Conservation (phyloP, 306 rosid genomes). For the Rosa persica region DNA sequence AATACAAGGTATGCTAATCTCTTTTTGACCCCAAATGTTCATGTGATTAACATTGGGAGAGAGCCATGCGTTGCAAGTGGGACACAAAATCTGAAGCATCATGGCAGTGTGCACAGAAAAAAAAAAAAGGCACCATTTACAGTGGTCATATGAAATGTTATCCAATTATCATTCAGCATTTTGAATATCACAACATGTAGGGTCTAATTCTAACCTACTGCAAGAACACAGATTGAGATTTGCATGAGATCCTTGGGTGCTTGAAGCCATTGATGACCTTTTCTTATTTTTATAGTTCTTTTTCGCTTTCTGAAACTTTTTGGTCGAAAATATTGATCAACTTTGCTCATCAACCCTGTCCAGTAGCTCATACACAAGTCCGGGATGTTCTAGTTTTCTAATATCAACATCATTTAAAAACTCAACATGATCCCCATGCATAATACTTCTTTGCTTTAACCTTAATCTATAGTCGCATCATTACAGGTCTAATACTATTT, state of each 20-base stretch:
- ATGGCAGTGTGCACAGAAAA: slow-evolving; percentile 10
- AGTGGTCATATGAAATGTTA: background rate
- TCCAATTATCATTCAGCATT: background rate
- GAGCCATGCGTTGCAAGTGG: slow-evolving; percentile 22
- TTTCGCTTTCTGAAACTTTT: background rate
- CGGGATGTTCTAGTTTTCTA: background rate
- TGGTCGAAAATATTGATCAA: background rate
- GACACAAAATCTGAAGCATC: slow-evolving; percentile 14
- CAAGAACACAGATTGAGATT: background rate
- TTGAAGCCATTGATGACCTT: slow-evolving; percentile 4
- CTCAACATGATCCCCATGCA: background rate
- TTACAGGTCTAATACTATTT: background rate
- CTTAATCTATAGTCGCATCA: background rate
- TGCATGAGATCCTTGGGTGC: slow-evolving; percentile 14
- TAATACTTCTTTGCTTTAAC: background rate
- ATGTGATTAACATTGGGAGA: slow-evolving; percentile 20
- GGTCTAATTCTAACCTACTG: slow-evolving; percentile 26
- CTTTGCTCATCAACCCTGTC: background rate
- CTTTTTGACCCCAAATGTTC: slow-evolving; percentile 9
- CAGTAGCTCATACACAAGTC: background rate
- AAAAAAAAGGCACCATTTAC: slow-evolving; percentile 11
- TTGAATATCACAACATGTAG: slow-evolving; percentile 12
- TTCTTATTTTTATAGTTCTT: background rate
- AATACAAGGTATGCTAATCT: background rate
- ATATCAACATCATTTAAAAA: background rate